Evolutionary conservation across 805 yeast species (phyloP).

Genomic region (Pichia thaimueangensis): DNA sequence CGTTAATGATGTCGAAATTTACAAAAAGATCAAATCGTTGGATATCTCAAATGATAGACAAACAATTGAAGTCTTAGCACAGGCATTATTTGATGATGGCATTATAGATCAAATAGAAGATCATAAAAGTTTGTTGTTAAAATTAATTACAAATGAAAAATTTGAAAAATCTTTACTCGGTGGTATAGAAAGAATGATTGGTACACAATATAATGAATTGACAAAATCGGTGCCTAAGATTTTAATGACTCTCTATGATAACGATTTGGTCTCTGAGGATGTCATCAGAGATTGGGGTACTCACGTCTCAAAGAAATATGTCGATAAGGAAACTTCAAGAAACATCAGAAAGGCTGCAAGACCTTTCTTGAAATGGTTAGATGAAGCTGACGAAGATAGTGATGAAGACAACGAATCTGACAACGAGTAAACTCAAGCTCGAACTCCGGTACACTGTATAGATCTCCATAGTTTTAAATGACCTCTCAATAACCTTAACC

Average conservation of each 20-base stretch:
- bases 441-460: too few relatives aligned
- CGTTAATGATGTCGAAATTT: slow-evolving; percentile 85
- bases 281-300: slow-evolving; percentile 80
- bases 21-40: slow-evolving; percentile 78
- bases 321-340: slow-evolving; percentile 84
- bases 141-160: slow-evolving; percentile 58
- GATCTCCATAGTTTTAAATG: too few relatives aligned
- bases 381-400: slow-evolving; percentile 83
- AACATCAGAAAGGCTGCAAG: slow-evolving; percentile 95
- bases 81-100: slow-evolving; percentile 74
- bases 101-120: slow-evolving; percentile 64
- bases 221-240: slow-evolving; percentile 75
- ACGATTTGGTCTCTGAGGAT: slow-evolving; percentile 81
- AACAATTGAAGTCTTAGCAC: slow-evolving; percentile 88
- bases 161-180: slow-evolving; percentile 90
- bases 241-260: slow-evolving; percentile 72
- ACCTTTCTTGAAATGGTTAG: slow-evolving; percentile 91
- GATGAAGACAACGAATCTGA: slow-evolving; percentile 52
- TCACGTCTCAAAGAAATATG: slow-evolving; percentile 86
- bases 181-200: slow-evolving; percentile 90
- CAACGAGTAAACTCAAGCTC: slow-evolving; percentile 16
- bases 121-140: slow-evolving; percentile 79
- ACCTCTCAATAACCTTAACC: too few relatives aligned
- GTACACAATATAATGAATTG: slow-evolving; percentile 65
- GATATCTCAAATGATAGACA: slow-evolving; percentile 66